Percentiles rank a stretch among this genome's conserved stretches.
Conservation (phyloP, 2,329 filamentous ascomycete genomes). For the Helminthosporium solani region DNA sequence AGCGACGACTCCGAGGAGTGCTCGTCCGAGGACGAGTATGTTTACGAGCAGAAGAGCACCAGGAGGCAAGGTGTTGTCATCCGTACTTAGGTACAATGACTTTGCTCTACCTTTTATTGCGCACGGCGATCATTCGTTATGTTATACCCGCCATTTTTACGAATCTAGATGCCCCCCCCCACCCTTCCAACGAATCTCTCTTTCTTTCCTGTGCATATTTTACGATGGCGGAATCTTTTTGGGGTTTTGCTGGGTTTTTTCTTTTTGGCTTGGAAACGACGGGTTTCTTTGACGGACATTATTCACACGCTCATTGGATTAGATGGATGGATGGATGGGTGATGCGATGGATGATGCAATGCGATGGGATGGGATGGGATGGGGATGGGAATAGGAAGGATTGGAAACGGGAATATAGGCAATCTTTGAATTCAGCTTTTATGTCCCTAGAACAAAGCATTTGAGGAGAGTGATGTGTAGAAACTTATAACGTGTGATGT, state of each 20-base stretch:
- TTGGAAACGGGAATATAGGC: too few species aligned
- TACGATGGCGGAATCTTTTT: constrained; percentile 7
- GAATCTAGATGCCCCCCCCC: too few species aligned
- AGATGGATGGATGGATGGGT: too few species aligned
- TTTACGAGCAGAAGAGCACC: constrained; percentile 54
- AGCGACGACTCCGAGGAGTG: constrained; percentile 68
- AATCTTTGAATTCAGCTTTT: too few species aligned
- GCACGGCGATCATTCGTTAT: not conserved
- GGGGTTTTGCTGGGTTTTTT: constrained; percentile 4
- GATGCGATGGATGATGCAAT: too few species aligned
- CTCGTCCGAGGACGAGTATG: constrained; percentile 66
- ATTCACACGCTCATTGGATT: too few species aligned
- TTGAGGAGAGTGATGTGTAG: too few species aligned
- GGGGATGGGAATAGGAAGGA: too few species aligned
- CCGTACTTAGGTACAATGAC: constrained; percentile 24
- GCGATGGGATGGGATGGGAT: too few species aligned
- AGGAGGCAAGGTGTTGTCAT: constrained; percentile 51
- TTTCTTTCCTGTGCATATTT: constrained; percentile 17
- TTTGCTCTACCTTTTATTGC: not conserved
- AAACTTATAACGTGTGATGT: too few species aligned
- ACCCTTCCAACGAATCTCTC: constrained; percentile 1
- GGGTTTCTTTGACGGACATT: too few species aligned
- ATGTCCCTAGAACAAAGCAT: too few species aligned
- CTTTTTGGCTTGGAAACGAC: constrained; percentile 5
- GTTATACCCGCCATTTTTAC: not conserved